These are phyloP conservation scores for Naganishia antarctica DNA, from an alignment of 768 basidiomycete genomes.

Conservation along the genomic window DNA sequence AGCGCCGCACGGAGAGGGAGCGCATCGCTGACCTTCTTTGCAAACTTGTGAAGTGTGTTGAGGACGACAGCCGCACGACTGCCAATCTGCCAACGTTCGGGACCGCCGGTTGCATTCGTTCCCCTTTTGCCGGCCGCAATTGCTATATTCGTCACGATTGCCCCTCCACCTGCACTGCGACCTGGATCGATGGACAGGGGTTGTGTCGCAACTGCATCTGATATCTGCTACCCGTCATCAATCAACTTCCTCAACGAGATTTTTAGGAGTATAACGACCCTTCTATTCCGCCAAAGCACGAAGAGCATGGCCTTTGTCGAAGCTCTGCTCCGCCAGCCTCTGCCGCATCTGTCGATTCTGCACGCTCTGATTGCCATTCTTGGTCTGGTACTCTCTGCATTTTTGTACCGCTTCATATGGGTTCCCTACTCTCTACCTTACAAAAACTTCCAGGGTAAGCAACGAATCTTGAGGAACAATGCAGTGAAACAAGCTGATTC, in stretches of 20 bases:
- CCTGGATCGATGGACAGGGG: too few species aligned
- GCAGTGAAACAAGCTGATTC: not conserved
- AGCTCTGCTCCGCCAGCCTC: not conserved
- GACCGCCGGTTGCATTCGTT: too few species aligned
- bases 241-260: too few species aligned
- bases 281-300: not conserved
- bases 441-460: slow-evolving; percentile 21
- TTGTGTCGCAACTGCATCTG: too few species aligned
- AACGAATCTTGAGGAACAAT: not conserved
- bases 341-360: not conserved
- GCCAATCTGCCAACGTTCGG: too few species aligned
- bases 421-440: slow-evolving; percentile 14
- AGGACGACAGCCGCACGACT: too few species aligned
- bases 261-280: too few species aligned
- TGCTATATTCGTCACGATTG: not conserved
- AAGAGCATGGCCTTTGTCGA: slow-evolving; percentile 11
- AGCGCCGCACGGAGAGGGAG: too few species aligned
- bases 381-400: not conserved
- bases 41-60: too few species aligned
- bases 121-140: too few species aligned
- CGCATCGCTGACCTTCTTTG: too few species aligned
- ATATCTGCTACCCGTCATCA: too few species aligned
- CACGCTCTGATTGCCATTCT: not conserved
- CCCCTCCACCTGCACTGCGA: not conserved
- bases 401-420: slow-evolving; percentile 2